These are phyloP conservation scores for Trichoderma cornu-damae DNA, from an alignment of 2,329 filamentous ascomycete species.

Conservation along the genomic window DNA sequence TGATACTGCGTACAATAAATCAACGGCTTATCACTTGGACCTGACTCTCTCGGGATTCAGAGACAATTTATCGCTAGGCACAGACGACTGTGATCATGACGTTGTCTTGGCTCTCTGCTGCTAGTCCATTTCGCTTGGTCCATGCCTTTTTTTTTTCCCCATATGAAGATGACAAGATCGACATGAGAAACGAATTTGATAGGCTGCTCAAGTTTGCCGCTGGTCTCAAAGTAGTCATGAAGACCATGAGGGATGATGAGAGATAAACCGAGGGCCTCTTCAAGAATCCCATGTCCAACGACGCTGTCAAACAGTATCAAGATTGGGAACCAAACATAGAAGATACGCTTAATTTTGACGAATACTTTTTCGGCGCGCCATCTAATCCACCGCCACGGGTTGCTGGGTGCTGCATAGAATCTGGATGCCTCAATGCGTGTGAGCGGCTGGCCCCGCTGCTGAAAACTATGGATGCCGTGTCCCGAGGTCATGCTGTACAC, in stretches of 20 bases:
- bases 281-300: neutral
- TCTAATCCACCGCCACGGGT: neutral
- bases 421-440: neutral
- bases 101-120: slow-evolving; percentile 6
- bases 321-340: neutral
- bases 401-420: neutral
- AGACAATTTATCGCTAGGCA: neutral
- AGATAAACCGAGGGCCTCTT: slow-evolving; percentile 7
- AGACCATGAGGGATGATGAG: neutral
- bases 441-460: slow-evolving; percentile 14
- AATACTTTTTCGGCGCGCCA: neutral
- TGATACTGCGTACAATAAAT: neutral
- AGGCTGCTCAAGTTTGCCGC: slow-evolving; percentile 13
- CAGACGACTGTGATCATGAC: slow-evolving; percentile 2
- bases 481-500: neutral
- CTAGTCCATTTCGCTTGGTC: slow-evolving; percentile 17
- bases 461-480: slow-evolving; percentile 1
- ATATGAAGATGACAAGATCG: slow-evolving; percentile 1
- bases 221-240: slow-evolving; percentile 11
- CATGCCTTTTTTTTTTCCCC: slow-evolving; percentile 12
- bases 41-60: slow-evolving; percentile 14
- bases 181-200: neutral
- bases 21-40: slow-evolving; percentile 10
- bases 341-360: neutral
- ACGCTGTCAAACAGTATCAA: neutral